A percentile compares a stretch with the other conserved stretches of the same genome.
These are phyloP conservation scores for Zea luxurians DNA, from an alignment of 176 grass and related monocot genomes.

Conservation along the genomic window DNA sequence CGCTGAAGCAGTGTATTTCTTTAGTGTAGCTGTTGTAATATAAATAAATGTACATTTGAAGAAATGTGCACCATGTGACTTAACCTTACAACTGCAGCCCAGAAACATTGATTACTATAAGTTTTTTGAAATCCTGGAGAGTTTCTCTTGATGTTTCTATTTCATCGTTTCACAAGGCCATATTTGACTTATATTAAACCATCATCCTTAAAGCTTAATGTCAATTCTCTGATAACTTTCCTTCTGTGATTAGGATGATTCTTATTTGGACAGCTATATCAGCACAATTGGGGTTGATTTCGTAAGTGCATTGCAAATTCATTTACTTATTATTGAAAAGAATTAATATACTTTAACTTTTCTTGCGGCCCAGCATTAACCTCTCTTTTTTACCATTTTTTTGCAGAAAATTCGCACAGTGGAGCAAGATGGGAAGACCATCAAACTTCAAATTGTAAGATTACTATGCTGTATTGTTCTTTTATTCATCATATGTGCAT, in stretches of 20 bases:
- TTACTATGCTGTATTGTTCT: not conserved
- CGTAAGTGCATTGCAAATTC: conserved; percentile 42
- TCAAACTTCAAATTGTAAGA: conserved; percentile 85
- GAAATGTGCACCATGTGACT: not conserved
- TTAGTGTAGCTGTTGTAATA: not conserved
- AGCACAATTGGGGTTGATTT: conserved; percentile 91
- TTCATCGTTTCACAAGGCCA: not conserved
- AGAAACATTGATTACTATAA: not conserved
- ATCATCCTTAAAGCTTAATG: not conserved
- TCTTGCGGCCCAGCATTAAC: not conserved
- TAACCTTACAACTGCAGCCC: not conserved
- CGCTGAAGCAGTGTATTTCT: not conserved
- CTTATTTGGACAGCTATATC: conserved; percentile 86
- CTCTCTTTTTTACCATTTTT: conserved; percentile 1
- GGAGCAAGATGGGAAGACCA: conserved; percentile 79
- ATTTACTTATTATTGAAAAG: not conserved
- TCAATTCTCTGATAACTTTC: conserved; percentile 15
- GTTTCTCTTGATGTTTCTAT: not conserved
- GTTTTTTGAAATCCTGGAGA: not conserved
- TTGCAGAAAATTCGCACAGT: conserved; percentile 83
- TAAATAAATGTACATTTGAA: not conserved
- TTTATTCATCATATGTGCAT: not conserved
- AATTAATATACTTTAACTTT: conserved; percentile 1
- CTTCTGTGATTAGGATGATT: conserved; percentile 63
- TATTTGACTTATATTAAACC: conserved; percentile 5